Evolutionary conservation across 768 basidiomycete genomes (phyloP).

Genomic region (Termitomyces bulborhizus): DNA sequence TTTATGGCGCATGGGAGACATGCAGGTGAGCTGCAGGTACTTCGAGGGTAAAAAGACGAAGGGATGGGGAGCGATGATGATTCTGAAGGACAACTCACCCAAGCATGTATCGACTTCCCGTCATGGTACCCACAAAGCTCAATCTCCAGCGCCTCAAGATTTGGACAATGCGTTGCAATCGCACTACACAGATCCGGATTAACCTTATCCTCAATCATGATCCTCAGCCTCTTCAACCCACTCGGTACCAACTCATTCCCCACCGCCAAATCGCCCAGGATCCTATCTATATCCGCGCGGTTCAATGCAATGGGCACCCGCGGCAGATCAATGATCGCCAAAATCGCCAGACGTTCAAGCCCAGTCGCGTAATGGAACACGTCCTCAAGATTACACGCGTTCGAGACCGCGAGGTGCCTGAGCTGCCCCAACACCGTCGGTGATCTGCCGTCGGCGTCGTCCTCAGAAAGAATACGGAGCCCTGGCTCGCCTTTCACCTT

Average conservation of each 20-base stretch:
- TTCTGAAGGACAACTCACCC: conserved; percentile 24
- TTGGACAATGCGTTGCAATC: conserved; percentile 28
- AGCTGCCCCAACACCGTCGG: conserved; percentile 23
- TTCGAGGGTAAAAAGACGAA: not conserved
- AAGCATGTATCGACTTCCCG: conserved; percentile 30
- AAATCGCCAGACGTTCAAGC: conserved; percentile 27
- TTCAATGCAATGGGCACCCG: conserved; percentile 29
- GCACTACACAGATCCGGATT: conserved; percentile 24
- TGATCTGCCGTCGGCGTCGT: not conserved
- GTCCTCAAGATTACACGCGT: conserved; percentile 26
- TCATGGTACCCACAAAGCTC: conserved; percentile 37
- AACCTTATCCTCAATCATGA: conserved; percentile 35
- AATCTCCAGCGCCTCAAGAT: conserved; percentile 32
- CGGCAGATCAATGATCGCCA: conserved; percentile 31
- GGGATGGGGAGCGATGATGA: not conserved
- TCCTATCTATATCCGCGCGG: conserved; percentile 23
- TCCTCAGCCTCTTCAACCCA: conserved; percentile 24
- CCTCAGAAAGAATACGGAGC: conserved; percentile 20
- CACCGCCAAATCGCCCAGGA: conserved; percentile 24
- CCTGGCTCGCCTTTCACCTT: conserved; percentile 21
- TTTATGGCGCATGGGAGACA: conserved; percentile 10
- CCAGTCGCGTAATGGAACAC: conserved; percentile 23
- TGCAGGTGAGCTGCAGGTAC: conserved; percentile 4
- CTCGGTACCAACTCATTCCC: conserved; percentile 9
- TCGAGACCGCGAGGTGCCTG: conserved; percentile 29